Base-by-base conservation (phyloP, 345 rosid species). In the Citrus inodora region DNA sequence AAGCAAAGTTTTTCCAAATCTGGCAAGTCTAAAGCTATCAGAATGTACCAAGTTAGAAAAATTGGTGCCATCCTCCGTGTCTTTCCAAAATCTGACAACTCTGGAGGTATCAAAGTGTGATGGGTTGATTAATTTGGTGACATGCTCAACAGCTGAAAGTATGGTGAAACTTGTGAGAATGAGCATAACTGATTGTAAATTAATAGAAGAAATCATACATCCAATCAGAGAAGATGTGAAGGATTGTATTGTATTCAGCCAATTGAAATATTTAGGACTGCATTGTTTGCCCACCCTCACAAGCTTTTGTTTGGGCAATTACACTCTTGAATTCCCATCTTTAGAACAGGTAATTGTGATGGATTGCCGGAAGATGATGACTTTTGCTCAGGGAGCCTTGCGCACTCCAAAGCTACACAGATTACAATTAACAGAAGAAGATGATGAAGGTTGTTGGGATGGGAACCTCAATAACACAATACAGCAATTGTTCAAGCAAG, bases 181-280 rank as follows among this genome's bases (percentile, higher is more conserved):
- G 74, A 75, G 33, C 4, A 59, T 85, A 51, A 16, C 3, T 5
- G 66, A 72, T 13, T 85, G 88, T 32, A 11, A 75, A 17, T 59
- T 32, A 42, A 27, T 85, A 1, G 51, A n/a, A 37, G 82, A 83
- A 48, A 37, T 85, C 8, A 17, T 83, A 37, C 66, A n/a, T 37
- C 17, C 22, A 4, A 38, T 22, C 1, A 76, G 5, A 25, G 76
- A 81, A 19, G 71, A 71, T 19, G 9, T 16, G 42, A 24, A 75
- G n/a, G 62, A 27, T 9, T 35, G 7, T 28, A 67, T 80, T 25
- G 32, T 53, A 59, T 78, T 84, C 76, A 8, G 0, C 42, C 3
- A 67, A 35, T 13, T 84, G 62, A 4, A 66, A 48, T 40, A 48
- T 37, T 37, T 80, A 71, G 14, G 9, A 19, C 82, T 84, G 35